phyloP scores from a whole-genome alignment of 1,139 yeast genomes.

The Candida sanyaensis region DNA sequence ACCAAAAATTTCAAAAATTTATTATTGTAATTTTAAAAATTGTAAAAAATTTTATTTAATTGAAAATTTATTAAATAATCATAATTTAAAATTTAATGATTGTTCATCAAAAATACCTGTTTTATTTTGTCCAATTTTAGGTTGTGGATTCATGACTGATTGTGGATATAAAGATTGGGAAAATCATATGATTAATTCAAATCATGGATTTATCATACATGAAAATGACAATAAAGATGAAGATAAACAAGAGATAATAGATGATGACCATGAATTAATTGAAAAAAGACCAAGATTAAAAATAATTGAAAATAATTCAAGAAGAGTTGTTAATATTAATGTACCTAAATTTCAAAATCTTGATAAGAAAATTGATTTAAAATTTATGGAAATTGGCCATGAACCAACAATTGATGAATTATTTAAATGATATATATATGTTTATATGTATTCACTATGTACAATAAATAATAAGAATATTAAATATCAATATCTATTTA shows the following conservation, averaged over 20 bases:
- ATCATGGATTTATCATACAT: not conserved
- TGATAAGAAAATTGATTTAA: not conserved
- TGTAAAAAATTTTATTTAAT: constrained; percentile 18
- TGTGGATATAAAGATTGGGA: constrained; percentile 37
- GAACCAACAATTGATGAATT: constrained; percentile 20
- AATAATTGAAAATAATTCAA: too few species aligned
- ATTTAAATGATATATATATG: constrained; percentile 12
- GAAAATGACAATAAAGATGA: not conserved
- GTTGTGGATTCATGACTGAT: constrained; percentile 44
- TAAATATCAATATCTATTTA: not conserved
- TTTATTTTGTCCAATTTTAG: constrained; percentile 40
- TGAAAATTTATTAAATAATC: constrained; percentile 21
- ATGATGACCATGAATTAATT: too few species aligned
- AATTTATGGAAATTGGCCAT: not conserved
- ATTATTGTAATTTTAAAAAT: constrained; percentile 15
- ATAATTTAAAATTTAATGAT: constrained; percentile 16
- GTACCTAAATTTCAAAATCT: not conserved
- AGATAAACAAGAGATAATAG: not conserved
- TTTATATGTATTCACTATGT: too few species aligned
- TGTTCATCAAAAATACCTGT: constrained; percentile 35
- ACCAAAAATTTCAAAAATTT: constrained; percentile 25
- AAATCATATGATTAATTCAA: constrained; percentile 23
- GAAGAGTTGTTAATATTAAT: not conserved
- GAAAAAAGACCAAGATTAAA: too few species aligned
- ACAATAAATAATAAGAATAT: not conserved